Evolutionary conservation across 108 stramenopile species (phyloP).

Genomic region (Cyclotella choctawhatcheeana): DNA sequence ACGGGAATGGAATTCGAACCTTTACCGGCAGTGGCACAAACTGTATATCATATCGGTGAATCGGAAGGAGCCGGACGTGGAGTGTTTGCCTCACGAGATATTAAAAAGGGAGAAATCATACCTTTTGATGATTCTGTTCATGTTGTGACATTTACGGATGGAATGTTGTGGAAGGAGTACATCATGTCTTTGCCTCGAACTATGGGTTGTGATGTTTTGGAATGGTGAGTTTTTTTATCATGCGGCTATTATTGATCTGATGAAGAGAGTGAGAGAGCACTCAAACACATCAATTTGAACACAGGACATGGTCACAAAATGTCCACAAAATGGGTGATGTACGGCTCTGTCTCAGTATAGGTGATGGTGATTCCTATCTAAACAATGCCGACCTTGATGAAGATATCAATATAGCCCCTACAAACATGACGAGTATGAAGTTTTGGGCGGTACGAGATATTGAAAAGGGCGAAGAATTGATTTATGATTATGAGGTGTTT

Average conservation of each 20-base stretch:
- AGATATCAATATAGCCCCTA: slow-evolving; percentile 7
- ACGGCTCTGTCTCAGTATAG: slow-evolving; percentile 3
- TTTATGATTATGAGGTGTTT: slow-evolving; percentile 19
- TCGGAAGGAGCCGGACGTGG: neutral
- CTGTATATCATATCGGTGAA: neutral
- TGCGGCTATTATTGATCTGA: too few relatives aligned
- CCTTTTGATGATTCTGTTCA: neutral
- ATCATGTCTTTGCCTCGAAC: neutral
- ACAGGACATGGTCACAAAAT: neutral
- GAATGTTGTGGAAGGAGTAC: neutral
- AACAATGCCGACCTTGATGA: slow-evolving; percentile 8
- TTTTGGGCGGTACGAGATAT: slow-evolving; percentile 6
- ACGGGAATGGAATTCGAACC: neutral
- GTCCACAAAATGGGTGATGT: neutral
- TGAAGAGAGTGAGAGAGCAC: too few relatives aligned
- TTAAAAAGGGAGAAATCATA: slow-evolving; percentile 10
- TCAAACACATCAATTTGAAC: too few relatives aligned
- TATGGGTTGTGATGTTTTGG: slow-evolving; percentile 9
- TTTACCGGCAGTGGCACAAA: neutral
- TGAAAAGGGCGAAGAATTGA: slow-evolving; percentile 1
- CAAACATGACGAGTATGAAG: neutral
- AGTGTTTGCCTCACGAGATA: slow-evolving; percentile 1
- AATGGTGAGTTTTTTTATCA: too few relatives aligned
- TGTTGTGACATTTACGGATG: neutral
- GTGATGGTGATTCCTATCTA: slow-evolving; percentile 6